Base-by-base conservation (phyloP, 78 protist species). In the Dictyostelium firmibasis region DNA sequence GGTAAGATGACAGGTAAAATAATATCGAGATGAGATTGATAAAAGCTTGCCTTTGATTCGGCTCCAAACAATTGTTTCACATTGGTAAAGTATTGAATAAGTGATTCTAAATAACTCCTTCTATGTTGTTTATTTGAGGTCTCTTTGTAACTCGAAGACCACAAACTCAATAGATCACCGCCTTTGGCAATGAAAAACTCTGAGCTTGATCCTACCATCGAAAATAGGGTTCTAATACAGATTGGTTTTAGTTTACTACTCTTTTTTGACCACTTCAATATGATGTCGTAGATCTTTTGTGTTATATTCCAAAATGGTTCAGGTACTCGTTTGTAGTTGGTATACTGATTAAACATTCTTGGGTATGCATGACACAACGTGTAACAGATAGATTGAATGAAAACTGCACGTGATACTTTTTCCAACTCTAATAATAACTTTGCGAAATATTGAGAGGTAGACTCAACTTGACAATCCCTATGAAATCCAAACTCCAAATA, bases 401-500 rank as follows among this genome's bases (percentile, higher is more conserved):
- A 88, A 16, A 88, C 81, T 16, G 93, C 78, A 38, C 93, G 50
- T 1, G 86, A 64, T 13, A 70, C 93, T n/a, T 88, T 88, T 70
- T 88, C 93, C 86, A 88, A 77, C n/a, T 88, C 93, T 3, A 88
- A 20, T 1, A 79, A 50, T 7, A 88, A 50, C 86, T 88, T 88
- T 72, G 93, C 85, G 44, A 88, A 88, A 43, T 88, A 88, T 29
- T 88, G 93, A 20, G 47, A 41, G 6, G 93, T 88, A 0, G 67
- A 85, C 10, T 88, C 93, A 47, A 67, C 44, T 43, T 88, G 93
- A 13, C 11, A 29, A 29, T 75, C 50, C 5, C 86, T n/a, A 38
- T 64, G 41, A 20, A 88, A 88, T 0, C 93, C 93, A 88, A 88
- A 88, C 57, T 88, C 93, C 9, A 88, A 70, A 53, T 41, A 88